Evolutionary conservation across 139 green algal genomes (phyloP), one percentile per base, ranked within the genome.

Genomic region (Chlorella vulgaris): DNA sequence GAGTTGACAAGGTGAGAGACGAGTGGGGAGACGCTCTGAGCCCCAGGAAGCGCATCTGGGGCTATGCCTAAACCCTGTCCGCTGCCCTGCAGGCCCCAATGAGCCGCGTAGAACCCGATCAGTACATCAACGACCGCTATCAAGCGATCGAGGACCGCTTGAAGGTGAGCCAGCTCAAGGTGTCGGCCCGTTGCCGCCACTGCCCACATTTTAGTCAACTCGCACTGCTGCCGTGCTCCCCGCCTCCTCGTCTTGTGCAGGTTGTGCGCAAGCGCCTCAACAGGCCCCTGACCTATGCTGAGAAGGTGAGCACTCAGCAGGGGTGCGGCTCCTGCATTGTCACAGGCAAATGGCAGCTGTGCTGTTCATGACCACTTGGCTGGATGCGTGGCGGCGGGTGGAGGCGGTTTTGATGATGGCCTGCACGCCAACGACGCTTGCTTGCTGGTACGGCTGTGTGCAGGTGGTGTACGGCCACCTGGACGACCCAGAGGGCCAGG

Each of bases 401-500:
- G n/a, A n/a, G n/a, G n/a, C n/a, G n/a, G n/a, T n/a, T n/a, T 58
- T 58, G 10, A 58, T 58, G 47, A 10, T 15, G 10, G 47, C 47
- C 13, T 58, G 47, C 15, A 58, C 10, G 13, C 15, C 47, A 58
- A 15, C 15, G 47, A 58, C 1, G 36, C 19, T 21, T 26, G 39
- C 29, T 39, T 21, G 4, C 19, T 73, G 58, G 10, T 10, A 75
- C 28, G 0, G 29, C 1, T 61, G n/a, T n/a, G 19, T 77, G n/a
- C 86, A 97, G 94, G 91, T 97, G 18, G 93, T 98, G 39, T 98
- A 98, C 77, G 94, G 94, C 33, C 95, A 98, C 79, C 83, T 98
- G 74, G 95, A 98, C 82, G 94, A 98, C 70, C 95, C 95, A 21
- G 88, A 92, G 43, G 76, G 42, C 55, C 91, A 96, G 82, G 92